Evolutionary conservation across 2,329 filamentous ascomycete genomes (phyloP), one percentile per base, ranked within the genome.

Genomic region (Scytalidium sp.): DNA sequence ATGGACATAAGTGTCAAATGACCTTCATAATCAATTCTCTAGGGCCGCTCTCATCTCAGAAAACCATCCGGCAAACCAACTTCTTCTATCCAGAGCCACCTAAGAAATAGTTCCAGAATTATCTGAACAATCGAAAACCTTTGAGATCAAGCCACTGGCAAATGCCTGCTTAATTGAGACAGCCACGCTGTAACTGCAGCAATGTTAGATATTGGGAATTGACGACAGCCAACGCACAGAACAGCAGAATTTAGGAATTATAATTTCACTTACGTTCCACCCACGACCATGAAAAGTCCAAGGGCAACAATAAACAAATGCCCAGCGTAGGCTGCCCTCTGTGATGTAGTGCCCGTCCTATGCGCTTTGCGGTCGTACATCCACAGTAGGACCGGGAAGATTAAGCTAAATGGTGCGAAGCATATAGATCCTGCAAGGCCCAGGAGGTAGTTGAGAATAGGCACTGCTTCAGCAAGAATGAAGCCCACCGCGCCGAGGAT

Each of bases 381-480:
- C 76, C 75, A 79, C 2, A 78, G 50, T 68, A 68, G 74, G 0
- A 69, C 74, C 0, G 74, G 75, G 7, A 77, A 56, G 1, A 64
- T 64, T 10, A 79, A 64, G 2, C 71, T 71, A 45, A 79, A 51
- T 6, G 32, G 32, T 4, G 32, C 32, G 17, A 36, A 36, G 39
- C 72, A 75, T 15, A 80, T 50, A 29, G 68, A 70, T 1, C 75
- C 76, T 2, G 74, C 70, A n/a, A 79, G 58, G 2, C 73, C 71
- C 15, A 79, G 56, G 11, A 79, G 56, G 55, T 75, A 77, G 52
- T 74, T 75, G 65, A 79, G 79, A 43, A 79, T 74, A 0, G 76
- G 76, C n/a, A 79, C 75, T 3, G 71, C 72, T 15, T 68, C 68
- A 3, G 76, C 75, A 21, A 80, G 60, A 46, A 79, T 60, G 54